Evolutionary conservation across 2,329 filamentous ascomycete species (phyloP).

Genomic region (Sphaerulina vaccinii): DNA sequence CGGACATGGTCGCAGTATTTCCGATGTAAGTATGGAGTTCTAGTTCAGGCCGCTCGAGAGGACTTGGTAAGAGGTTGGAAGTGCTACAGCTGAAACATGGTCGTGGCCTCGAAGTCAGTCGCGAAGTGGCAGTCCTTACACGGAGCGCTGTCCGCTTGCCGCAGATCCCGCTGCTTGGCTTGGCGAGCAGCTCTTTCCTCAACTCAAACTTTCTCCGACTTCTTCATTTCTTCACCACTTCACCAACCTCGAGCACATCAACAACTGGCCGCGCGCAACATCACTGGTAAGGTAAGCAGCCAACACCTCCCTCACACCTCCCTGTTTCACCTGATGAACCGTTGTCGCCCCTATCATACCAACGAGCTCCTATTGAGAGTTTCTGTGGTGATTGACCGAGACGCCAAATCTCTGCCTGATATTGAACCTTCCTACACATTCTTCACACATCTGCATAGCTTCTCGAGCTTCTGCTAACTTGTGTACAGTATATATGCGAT

Average conservation of each 20-base stretch:
- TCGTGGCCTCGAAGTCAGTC: too few species aligned
- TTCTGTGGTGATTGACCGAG: constrained; percentile 60
- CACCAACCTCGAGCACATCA: constrained; percentile 3
- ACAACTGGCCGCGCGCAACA: constrained; percentile 9
- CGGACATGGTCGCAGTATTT: constrained; percentile 47
- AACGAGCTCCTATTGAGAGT: constrained; percentile 29
- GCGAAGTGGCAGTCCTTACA: not conserved
- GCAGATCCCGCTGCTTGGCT: constrained; percentile 3
- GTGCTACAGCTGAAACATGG: too few species aligned
- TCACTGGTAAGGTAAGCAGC: constrained; percentile 21
- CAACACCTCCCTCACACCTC: constrained; percentile 22
- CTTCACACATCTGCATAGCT: constrained; percentile 4
- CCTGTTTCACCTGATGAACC: constrained; percentile 52
- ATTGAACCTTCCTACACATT: constrained; percentile 22
- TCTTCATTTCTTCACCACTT: constrained; percentile 4
- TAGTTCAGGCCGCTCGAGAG: too few species aligned
- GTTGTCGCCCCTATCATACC: constrained; percentile 65
- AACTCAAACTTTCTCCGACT: constrained; percentile 17
- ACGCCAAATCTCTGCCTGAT: constrained; percentile 62
- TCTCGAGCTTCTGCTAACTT: constrained; percentile 18
- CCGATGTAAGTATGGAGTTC: not conserved
- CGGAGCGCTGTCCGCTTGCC: not conserved
- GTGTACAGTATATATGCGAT: not conserved
- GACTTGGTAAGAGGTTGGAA: too few species aligned
- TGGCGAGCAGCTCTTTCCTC: constrained; percentile 9